Evolutionary conservation across 202 grass and related monocot species (phyloP).

Genomic region (Eragrostis tef): DNA sequence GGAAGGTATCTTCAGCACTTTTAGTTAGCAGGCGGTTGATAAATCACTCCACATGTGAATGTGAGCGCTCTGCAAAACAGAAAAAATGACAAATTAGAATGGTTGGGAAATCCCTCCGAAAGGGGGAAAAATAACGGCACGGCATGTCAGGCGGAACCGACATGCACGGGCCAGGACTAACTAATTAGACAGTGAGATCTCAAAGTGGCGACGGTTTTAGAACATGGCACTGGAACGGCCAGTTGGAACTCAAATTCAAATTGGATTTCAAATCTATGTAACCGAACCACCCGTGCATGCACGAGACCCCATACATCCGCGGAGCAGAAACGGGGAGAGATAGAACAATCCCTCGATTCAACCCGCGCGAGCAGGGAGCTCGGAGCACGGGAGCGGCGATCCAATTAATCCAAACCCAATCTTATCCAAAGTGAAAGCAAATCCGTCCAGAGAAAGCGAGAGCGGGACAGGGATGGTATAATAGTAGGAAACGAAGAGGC

Average conservation of each 20-base stretch:
- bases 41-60: constrained; percentile 15
- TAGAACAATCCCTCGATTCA: neutral
- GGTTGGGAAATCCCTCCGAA: neutral
- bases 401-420: neutral
- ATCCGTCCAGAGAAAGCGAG: neutral
- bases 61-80: neutral
- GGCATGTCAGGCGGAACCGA: neutral
- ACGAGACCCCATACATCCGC: neutral
- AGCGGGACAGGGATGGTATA: neutral
- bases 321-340: neutral
- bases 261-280: constrained; percentile 34
- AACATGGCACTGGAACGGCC: neutral
- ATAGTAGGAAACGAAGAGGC: neutral
- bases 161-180: constrained; percentile 16
- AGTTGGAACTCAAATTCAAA: neutral
- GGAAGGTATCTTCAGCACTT: constrained; percentile 5
- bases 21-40: neutral
- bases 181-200: constrained; percentile 5
- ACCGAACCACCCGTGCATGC: neutral
- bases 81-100: neutral
- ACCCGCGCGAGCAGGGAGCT: neutral
- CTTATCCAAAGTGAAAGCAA: neutral
- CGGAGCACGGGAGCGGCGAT: neutral
- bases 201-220: neutral
- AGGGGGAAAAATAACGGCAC: neutral